phyloP scores from a whole-genome alignment of 2,329 filamentous ascomycete genomes.

The Penicillium nordicum region DNA sequence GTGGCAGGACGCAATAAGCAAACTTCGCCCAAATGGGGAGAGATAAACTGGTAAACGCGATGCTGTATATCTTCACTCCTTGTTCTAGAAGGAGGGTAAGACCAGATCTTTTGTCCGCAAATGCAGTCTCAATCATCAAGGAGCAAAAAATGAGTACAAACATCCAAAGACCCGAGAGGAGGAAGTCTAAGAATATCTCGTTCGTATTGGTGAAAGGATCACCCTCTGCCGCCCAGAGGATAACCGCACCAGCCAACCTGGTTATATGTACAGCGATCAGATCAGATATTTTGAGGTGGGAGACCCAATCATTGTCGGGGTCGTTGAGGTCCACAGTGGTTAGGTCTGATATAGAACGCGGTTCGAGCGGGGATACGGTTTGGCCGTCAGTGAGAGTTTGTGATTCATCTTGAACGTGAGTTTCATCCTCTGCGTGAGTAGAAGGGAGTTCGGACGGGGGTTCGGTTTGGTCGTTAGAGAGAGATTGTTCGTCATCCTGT shows the following conservation, averaged over 20 bases:
- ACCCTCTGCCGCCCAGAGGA: not conserved
- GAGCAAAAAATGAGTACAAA: not conserved
- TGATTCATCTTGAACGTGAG: not conserved
- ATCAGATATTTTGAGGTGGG: not conserved
- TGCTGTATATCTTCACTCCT: not conserved
- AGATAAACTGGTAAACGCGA: not conserved
- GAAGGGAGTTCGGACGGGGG: not conserved
- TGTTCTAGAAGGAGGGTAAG: not conserved
- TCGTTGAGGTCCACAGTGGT: not conserved
- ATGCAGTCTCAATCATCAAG: not conserved
- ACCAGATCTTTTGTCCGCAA: not conserved
- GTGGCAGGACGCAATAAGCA: not conserved
- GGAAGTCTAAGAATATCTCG: not conserved
- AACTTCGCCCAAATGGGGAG: not conserved
- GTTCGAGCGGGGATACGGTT: not conserved
- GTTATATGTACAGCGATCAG: not conserved
- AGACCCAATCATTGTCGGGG: not conserved
- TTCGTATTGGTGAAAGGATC: not conserved
- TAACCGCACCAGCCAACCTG: not conserved
- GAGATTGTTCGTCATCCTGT: not conserved
- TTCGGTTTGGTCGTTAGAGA: not conserved
- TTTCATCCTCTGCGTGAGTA: not conserved
- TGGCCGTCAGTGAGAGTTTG: not conserved
- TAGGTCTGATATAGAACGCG: not conserved
- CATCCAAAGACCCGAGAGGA: not conserved